phyloP scores from a whole-genome alignment of 2,329 filamentous ascomycete species.

The Leptosphaerulina australis region DNA sequence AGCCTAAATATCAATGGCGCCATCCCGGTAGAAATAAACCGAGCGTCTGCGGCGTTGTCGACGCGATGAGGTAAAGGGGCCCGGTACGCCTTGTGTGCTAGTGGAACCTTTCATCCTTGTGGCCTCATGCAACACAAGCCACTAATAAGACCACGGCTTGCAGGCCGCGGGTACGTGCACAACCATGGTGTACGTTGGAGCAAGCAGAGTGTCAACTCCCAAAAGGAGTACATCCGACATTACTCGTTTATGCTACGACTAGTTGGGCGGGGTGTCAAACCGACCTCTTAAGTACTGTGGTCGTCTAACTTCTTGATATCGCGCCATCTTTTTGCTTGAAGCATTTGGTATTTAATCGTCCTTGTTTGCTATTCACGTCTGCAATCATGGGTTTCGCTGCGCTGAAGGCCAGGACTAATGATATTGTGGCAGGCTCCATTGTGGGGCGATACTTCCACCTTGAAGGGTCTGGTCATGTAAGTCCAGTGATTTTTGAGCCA shows the following conservation, averaged over 20 bases:
- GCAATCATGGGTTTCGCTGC: slow-evolving; percentile 18
- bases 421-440: slow-evolving; percentile 39
- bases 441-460: slow-evolving; percentile 67
- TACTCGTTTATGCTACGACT: slow-evolving; percentile 16
- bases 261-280: slow-evolving; percentile 17
- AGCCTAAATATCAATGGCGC: slow-evolving; percentile 2
- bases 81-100: slow-evolving; percentile 14
- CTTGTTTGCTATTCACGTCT: slow-evolving; percentile 3
- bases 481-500: slow-evolving; percentile 40
- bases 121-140: slow-evolving; percentile 17
- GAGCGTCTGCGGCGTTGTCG: slow-evolving; percentile 4
- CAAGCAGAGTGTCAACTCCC: slow-evolving; percentile 15
- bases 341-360: not conserved
- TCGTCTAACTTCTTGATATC: slow-evolving; percentile 7
- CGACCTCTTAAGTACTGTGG: slow-evolving; percentile 15
- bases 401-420: slow-evolving; percentile 34
- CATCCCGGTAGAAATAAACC: slow-evolving; percentile 11
- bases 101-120: slow-evolving; percentile 17
- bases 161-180: slow-evolving; percentile 13
- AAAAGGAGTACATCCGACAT: slow-evolving; percentile 16
- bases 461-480: slow-evolving; percentile 81
- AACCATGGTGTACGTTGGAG: slow-evolving; percentile 9
- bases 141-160: slow-evolving; percentile 13
- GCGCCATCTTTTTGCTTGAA: slow-evolving; percentile 10
- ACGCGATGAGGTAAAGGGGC: slow-evolving; percentile 16